Evolutionary conservation across 2,329 filamentous ascomycete genomes (phyloP).

Genomic region (Claviceps spartinae): DNA sequence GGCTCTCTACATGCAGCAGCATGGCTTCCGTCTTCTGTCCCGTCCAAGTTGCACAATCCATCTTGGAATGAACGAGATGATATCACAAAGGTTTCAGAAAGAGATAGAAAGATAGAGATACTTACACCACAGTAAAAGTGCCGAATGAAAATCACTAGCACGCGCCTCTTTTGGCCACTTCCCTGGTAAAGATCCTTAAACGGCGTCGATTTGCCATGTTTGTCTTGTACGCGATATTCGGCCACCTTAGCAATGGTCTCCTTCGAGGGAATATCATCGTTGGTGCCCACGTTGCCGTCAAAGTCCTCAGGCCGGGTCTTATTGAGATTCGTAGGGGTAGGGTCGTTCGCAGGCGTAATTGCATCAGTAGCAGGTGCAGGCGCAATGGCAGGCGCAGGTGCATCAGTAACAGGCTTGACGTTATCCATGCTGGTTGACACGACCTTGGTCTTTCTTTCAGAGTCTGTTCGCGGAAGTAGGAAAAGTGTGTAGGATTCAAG

Average conservation of each 20-base stretch:
- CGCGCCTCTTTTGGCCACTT: slow-evolving; percentile 36
- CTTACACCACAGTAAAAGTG: slow-evolving; percentile 72
- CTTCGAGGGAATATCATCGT: slow-evolving; percentile 38
- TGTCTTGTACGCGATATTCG: slow-evolving; percentile 45
- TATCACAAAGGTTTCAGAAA: no score
- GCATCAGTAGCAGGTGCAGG: neutral
- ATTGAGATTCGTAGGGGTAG: slow-evolving; percentile 15
- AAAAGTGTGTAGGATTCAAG: no score
- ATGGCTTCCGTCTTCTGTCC: no score
- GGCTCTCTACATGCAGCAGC: no score
- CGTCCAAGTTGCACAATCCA: no score
- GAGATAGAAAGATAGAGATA: slow-evolving; percentile 8
- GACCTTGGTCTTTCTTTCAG: no score
- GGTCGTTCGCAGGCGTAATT: neutral
- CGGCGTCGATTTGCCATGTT: slow-evolving; percentile 41
- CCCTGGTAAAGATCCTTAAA: slow-evolving; percentile 53
- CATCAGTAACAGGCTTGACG: neutral
- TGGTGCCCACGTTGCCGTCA: slow-evolving; percentile 39
- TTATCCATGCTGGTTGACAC: neutral
- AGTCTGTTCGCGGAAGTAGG: no score
- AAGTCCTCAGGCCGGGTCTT: slow-evolving; percentile 36
- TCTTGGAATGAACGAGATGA: no score
- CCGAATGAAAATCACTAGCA: slow-evolving; percentile 60
- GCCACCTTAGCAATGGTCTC: slow-evolving; percentile 38
- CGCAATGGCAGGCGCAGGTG: neutral